phyloP scores from a whole-genome alignment of 441 rosid species.

The Hura crepitans region DNA sequence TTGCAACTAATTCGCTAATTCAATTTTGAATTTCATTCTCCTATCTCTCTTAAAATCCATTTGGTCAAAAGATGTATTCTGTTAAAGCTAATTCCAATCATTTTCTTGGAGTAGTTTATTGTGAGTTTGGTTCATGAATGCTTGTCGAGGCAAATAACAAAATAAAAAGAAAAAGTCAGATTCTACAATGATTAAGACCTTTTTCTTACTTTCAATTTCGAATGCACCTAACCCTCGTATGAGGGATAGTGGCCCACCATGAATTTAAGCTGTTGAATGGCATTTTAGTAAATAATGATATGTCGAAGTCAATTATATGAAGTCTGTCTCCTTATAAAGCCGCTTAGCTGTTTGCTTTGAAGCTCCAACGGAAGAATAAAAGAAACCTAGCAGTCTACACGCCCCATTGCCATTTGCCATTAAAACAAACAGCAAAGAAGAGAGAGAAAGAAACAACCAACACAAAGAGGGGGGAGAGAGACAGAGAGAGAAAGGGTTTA shows the following conservation, averaged over 20 bases:
- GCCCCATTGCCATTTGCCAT: neutral
- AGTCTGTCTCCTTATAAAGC: neutral
- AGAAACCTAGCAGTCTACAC: neutral
- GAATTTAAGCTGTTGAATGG: conserved; percentile 20
- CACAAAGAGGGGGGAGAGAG: too few relatives aligned
- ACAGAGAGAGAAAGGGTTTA: neutral
- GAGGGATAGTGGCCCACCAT: conserved; percentile 26
- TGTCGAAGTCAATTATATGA: conserved; percentile 20
- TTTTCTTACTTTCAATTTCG: neutral
- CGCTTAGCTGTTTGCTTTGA: conserved; percentile 17
- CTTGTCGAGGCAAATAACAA: neutral
- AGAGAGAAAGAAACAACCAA: too few relatives aligned
- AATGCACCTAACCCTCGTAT: neutral
- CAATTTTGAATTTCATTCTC: neutral
- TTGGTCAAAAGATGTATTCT: neutral
- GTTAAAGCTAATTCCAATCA: neutral
- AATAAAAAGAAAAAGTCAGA: neutral
- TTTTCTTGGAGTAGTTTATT: neutral
- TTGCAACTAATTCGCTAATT: neutral
- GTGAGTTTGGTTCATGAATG: neutral
- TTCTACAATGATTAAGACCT: neutral
- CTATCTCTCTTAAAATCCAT: neutral
- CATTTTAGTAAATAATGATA: conserved; percentile 27
- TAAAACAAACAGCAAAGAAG: neutral
- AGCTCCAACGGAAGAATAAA: conserved; percentile 9